Percentiles rank a stretch among this genome's conserved stretches.
phyloP scores from a whole-genome alignment of 2,329 filamentous ascomycete genomes.

The Nothophaeocryptopus gaeumannii region DNA sequence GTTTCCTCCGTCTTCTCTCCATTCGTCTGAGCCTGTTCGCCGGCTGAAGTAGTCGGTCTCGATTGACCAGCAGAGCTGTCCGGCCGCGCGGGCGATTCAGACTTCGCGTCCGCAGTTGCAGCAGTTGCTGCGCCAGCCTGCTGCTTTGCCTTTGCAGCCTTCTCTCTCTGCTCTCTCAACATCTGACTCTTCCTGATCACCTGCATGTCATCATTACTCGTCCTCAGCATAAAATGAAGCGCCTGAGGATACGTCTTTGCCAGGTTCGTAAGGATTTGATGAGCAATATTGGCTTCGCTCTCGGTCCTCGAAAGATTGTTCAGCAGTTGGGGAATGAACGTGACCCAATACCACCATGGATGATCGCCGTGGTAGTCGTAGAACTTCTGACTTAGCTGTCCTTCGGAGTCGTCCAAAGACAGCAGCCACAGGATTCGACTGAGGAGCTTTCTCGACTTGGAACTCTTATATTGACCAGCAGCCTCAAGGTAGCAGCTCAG shows the following conservation, averaged over 20 bases:
- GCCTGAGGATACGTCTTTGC: slow-evolving; percentile 93
- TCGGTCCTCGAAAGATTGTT: slow-evolving; percentile 80
- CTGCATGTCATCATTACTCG: slow-evolving; percentile 89
- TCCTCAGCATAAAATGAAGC: slow-evolving; percentile 91
- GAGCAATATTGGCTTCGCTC: slow-evolving; percentile 76
- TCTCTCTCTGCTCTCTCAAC: slow-evolving; percentile 55
- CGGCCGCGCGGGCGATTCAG: slow-evolving; percentile 34
- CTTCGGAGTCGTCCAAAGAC: slow-evolving; percentile 85
- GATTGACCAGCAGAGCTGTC: slow-evolving; percentile 39
- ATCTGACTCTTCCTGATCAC: slow-evolving; percentile 81
- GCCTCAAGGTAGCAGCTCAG: slow-evolving; percentile 96
- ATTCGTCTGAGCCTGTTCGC: slow-evolving; percentile 33
- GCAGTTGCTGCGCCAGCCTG: slow-evolving; percentile 49
- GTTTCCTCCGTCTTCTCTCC: slow-evolving; percentile 41
- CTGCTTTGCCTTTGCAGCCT: slow-evolving; percentile 54
- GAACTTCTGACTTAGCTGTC: slow-evolving; percentile 78
- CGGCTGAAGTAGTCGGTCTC: slow-evolving; percentile 41
- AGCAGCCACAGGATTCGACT: slow-evolving; percentile 93
- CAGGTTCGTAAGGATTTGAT: slow-evolving; percentile 84
- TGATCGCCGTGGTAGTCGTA: slow-evolving; percentile 97
- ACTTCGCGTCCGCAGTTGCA: slow-evolving; percentile 25
- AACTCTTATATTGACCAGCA: slow-evolving; percentile 92
- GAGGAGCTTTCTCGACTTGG: slow-evolving; percentile 90
- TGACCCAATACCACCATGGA: slow-evolving; percentile 99
- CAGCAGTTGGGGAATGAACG: slow-evolving; percentile 93